Base-by-base conservation (phyloP, 371 early-diverging fungal genomes). In the Lichtheimia corymbifera region DNA sequence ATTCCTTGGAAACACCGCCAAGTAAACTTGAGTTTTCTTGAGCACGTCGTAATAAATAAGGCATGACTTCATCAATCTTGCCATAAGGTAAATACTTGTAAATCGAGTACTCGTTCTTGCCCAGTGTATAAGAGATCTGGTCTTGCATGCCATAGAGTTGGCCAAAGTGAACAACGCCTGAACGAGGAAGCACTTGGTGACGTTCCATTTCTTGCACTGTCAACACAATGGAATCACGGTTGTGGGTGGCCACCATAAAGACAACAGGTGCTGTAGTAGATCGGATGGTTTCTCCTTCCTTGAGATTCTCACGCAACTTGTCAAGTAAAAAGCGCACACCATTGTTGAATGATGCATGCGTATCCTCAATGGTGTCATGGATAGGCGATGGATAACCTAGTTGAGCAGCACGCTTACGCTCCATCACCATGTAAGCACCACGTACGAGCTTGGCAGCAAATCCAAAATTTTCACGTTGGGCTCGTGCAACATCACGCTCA, bases 61-160 rank as follows among this genome's bases (percentile, higher is more conserved):
- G 97, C 62, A 97, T 89, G 18, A 94, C 93, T 61, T 94, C 95
- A 17, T 88, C 80, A 40, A 83, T 74, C 69, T 67, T 71, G 35
- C 97, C 97, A 66, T 95, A 97, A 4, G 97, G 95, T 17, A 97
- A 81, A 71, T 95, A 96, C 83, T 97, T 95, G 85, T 88, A 94
- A 55, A 88, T 89, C 52, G 79, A 79, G 63, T 88, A 93, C 14
- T 90, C 93, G 45, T 86, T 70, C 58, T 80, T 79, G 44, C 92
- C 95, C 50, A 97, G 75, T 11, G 86, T 79, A 67, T 83, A 89
- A 5, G 93, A 85, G 28, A 90, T 83, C 45, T 83, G 83, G 68
- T 94, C 95, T 65, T 91, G 85, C 95, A 95, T 95, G 43, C 93
- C 94, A 74, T 87, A 85, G 62, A 98, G 73, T 83, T 98, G 98